Conservation (phyloP, 768 basidiomycete genomes). For the Mrakia blollopis region DNA sequence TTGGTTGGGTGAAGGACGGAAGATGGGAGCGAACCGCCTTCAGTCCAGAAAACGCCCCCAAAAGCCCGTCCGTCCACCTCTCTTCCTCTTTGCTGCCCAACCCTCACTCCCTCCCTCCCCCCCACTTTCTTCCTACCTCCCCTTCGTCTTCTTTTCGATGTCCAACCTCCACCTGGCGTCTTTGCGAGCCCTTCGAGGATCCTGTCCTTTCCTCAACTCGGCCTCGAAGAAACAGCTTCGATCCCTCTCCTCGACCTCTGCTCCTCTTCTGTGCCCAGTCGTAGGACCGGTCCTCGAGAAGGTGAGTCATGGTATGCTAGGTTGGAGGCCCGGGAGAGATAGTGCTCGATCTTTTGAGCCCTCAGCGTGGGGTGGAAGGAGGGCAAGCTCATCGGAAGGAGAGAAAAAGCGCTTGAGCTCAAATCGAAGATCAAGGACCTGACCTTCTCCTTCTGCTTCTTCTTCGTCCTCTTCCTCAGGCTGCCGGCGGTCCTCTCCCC, state of each 20-base stretch:
- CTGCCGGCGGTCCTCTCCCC: conserved; percentile 39
- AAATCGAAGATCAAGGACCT: no score
- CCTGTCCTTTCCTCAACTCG: conserved; percentile 80
- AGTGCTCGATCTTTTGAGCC: neutral
- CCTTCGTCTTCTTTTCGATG: neutral
- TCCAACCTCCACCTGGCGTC: conserved; percentile 23
- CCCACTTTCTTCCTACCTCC: no score
- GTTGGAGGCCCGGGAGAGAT: neutral
- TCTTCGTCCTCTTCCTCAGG: conserved; percentile 1
- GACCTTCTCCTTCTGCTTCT: neutral
- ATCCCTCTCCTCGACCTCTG: conserved; percentile 67
- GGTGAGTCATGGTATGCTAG: conserved; percentile 17
- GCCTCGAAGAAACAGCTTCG: conserved; percentile 76
- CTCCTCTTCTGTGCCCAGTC: conserved; percentile 84
- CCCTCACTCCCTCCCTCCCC: neutral
- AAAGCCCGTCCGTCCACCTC: no score
- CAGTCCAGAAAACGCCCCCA: no score
- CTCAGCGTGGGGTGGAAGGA: neutral
- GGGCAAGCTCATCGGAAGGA: neutral
- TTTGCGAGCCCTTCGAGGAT: conserved; percentile 39
- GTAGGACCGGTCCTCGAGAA: conserved; percentile 83
- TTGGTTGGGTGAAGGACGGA: no score
- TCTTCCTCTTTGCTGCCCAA: neutral
- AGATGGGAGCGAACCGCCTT: no score
- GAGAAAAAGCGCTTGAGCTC: no score